Evolutionary conservation across 1,284 basidiomycete genomes (phyloP), one percentile per base, ranked within the genome.

Genomic region (Albatrellus sp.): DNA sequence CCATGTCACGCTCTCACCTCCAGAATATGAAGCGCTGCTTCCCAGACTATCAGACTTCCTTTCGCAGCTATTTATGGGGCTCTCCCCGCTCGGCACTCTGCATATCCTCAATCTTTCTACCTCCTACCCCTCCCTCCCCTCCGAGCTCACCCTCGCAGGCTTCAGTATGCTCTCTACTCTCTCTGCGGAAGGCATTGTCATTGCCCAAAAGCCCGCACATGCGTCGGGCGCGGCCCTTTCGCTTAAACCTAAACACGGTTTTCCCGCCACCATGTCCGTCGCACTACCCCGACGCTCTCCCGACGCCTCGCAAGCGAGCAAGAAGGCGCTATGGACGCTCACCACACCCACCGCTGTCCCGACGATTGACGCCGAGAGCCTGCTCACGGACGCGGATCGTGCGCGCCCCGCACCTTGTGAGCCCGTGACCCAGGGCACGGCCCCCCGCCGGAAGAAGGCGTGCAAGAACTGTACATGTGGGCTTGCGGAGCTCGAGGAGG

Each of bases 401-500:
- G 69, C 69, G 43, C 75, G 83, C 5, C 85, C 86, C 0, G 67
- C 75, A 13, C 69, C 72, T 17, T 86, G 85, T 55, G 82, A 81
- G 57, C 82, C 84, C 13, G 61, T 70, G 9, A 67, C 60, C 20
- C 52, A 66, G 11, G 61, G 61, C 19, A 67, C 67, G 10, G 24
- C 4, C 24, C 73, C 78, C n/a, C 68, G 81, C 50, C 67, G 80
- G 53, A 88, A 88, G 70, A 80, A 82, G 60, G 93, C 93, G 31
- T 97, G 92, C 75, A 96, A 96, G 69, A 80, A 80, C 58, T 97
- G 92, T 64, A 80, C 88, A 2, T 97, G 92, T 59, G 92, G 92
- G 20, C 70, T 97, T 41, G 83, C 87, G n/a, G 93, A 97, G 66
- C 60, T 93, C 17, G 89, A 96, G 61, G 79, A 77, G 41, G 85